A percentile compares a stretch with the other conserved stretches of the same genome.
Evolutionary conservation across 441 rosid genomes (phyloP).

Genomic region (Pelargonium citronellum): DNA sequence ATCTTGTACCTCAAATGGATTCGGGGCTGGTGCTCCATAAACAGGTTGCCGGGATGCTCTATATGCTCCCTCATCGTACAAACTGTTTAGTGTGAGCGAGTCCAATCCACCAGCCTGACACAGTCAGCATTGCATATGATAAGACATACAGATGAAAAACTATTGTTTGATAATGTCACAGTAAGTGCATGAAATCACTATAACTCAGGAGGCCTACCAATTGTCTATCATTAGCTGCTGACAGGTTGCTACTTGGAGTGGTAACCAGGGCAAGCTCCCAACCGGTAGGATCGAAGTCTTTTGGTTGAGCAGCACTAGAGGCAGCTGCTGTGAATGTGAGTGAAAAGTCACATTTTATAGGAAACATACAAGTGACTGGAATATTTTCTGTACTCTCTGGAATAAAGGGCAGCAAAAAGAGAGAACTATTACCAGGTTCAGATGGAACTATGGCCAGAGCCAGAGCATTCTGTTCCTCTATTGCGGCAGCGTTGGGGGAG

Average conservation of each 20-base stretch:
- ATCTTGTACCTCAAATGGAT: conserved; percentile 77
- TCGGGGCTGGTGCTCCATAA: conserved; percentile 75
- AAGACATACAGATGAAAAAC: background rate
- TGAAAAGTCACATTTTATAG: conserved; percentile 6
- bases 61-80: conserved; percentile 73
- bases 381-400: background rate
- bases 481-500: conserved; percentile 51
- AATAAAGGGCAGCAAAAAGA: conserved; percentile 4
- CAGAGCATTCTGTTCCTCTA: conserved; percentile 83
- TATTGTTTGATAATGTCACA: background rate
- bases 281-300: conserved; percentile 74
- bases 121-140: conserved; percentile 3
- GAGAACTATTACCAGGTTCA: conserved; percentile 41
- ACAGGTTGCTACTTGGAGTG: conserved; percentile 63
- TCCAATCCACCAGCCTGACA: conserved; percentile 90
- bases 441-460: conserved; percentile 79
- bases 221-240: conserved; percentile 74
- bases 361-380: conserved; percentile 4
- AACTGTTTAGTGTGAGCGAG: conserved; percentile 71
- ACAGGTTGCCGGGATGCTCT: conserved; percentile 73
- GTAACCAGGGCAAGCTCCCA: conserved; percentile 93
- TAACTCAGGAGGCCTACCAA: conserved; percentile 43
- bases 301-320: conserved; percentile 43
- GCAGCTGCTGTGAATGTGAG: conserved; percentile 42
- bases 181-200: background rate